These are phyloP conservation scores for Cryoendolithus antarcticus DNA, from an alignment of 2,329 filamentous ascomycete genomes.

Conservation along the genomic window DNA sequence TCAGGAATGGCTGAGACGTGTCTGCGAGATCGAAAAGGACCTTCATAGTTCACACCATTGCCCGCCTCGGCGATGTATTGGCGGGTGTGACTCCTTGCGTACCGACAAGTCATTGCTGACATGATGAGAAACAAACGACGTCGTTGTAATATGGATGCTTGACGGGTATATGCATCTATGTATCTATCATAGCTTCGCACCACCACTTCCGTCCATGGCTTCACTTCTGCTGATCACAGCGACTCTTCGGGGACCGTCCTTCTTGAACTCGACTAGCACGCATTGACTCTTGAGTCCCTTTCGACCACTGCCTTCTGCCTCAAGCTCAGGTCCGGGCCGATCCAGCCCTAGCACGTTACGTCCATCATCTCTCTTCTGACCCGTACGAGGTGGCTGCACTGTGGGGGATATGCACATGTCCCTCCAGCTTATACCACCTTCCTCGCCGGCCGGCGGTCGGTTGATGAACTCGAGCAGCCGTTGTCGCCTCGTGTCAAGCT, in stretches of 20 bases:
- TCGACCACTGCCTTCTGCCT: conserved; percentile 27
- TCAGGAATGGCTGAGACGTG: conserved; percentile 1
- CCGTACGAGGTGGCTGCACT: conserved; percentile 22
- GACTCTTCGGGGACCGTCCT: conserved; percentile 44
- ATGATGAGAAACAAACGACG: too few species aligned
- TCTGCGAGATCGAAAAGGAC: conserved; percentile 20
- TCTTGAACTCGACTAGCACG: conserved; percentile 44
- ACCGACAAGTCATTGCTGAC: too few species aligned
- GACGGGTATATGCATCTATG: background rate
- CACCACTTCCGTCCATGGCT: conserved; percentile 13
- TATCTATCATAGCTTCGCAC: conserved; percentile 3
- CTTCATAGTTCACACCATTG: conserved; percentile 22
- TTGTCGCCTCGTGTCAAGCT: conserved; percentile 38
- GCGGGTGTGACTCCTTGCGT: conserved; percentile 22
- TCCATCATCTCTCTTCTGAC: conserved; percentile 34
- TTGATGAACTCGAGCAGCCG: conserved; percentile 44
- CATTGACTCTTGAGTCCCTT: conserved; percentile 43
- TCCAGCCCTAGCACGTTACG: conserved; percentile 42
- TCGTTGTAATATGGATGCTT: background rate
- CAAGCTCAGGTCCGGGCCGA: conserved; percentile 43
- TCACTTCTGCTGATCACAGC: conserved; percentile 36
- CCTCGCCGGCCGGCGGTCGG: conserved; percentile 12
- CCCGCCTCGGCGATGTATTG: conserved; percentile 9
- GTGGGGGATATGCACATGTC: conserved; percentile 33
- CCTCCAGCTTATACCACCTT: conserved; percentile 19